A percentile compares a stretch with the other conserved stretches of the same genome.
These are phyloP conservation scores for Lodderomyces parapsilosis DNA, from an alignment of 1,139 yeast genomes.

Conservation along the genomic window DNA sequence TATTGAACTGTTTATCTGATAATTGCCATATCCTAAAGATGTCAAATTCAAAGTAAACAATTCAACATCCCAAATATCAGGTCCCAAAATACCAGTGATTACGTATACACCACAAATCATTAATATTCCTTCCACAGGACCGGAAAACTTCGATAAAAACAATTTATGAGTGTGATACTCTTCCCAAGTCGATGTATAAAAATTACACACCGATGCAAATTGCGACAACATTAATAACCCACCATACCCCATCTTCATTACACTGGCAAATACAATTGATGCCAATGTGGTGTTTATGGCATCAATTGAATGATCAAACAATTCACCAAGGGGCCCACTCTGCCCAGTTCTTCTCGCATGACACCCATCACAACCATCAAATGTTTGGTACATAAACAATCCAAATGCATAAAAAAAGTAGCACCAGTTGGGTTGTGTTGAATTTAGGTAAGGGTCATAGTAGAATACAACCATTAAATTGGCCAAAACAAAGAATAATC, in stretches of 20 bases:
- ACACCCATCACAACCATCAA: constrained; percentile 94
- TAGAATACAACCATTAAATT: constrained; percentile 67
- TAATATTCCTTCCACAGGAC: constrained; percentile 93
- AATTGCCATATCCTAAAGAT: constrained; percentile 26
- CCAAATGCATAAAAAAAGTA: constrained; percentile 81
- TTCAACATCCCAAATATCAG: constrained; percentile 59
- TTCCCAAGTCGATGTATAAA: constrained; percentile 93
- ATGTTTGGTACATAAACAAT: constrained; percentile 86
- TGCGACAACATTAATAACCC: constrained; percentile 64
- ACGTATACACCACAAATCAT: constrained; percentile 56
- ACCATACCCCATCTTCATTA: constrained; percentile 69
- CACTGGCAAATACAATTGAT: constrained; percentile 68
- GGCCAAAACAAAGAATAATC: constrained; percentile 65
- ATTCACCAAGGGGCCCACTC: constrained; percentile 91
- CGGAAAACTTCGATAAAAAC: constrained; percentile 77
- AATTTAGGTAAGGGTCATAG: constrained; percentile 67
- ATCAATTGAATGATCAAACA: constrained; percentile 92
- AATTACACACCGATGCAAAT: constrained; percentile 76
- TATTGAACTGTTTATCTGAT: constrained; percentile 36
- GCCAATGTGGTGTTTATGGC: constrained; percentile 88
- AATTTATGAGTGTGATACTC: constrained; percentile 89
- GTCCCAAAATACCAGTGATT: constrained; percentile 68
- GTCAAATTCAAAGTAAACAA: constrained; percentile 34
- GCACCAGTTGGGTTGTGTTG: constrained; percentile 74
- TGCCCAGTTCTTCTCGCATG: constrained; percentile 94